Evolutionary conservation across 2,329 filamentous ascomycete genomes (phyloP).

Genomic region (Pyrenochaeta sp.): DNA sequence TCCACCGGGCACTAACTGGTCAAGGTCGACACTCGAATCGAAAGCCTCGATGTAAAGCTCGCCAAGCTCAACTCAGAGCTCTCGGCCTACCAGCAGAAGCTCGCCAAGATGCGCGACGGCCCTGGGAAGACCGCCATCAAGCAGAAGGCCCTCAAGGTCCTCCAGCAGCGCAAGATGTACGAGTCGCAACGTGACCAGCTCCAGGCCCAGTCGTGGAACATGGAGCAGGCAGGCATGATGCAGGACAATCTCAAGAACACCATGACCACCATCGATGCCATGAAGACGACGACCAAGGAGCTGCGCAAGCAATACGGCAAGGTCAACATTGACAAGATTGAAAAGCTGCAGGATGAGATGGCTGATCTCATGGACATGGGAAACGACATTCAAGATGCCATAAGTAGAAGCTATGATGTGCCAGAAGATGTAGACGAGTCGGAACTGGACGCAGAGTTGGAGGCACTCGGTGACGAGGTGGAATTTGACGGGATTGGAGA

Average conservation of each 20-base stretch:
- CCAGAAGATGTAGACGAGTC: constrained; percentile 97
- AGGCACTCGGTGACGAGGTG: constrained; percentile 93
- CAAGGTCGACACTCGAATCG: constrained; percentile 81
- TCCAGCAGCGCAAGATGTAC: constrained; percentile 93
- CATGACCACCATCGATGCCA: constrained; percentile 96
- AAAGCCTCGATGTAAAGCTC: constrained; percentile 92
- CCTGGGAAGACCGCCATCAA: constrained; percentile 92
- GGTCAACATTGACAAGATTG: constrained; percentile 96
- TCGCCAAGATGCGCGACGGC: constrained; percentile 92
- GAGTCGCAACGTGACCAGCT: constrained; percentile 93
- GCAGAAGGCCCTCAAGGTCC: constrained; percentile 91
- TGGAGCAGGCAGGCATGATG: constrained; percentile 98
- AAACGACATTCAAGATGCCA: constrained; percentile 97
- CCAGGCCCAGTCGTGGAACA: constrained; percentile 95
- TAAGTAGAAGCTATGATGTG: constrained; percentile 89
- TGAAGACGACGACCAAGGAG: constrained; percentile 96
- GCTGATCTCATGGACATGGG: constrained; percentile 96
- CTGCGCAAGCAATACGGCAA: constrained; percentile 95
- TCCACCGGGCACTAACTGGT: constrained; percentile 23
- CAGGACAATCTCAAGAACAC: constrained; percentile 98
- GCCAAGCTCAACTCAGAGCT: constrained; percentile 92
- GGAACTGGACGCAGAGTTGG: constrained; percentile 93
- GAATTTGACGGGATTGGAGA: constrained; percentile 76
- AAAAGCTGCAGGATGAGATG: constrained; percentile 98
- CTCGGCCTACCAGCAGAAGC: constrained; percentile 82